Evolutionary conservation across 176 grass and related monocot genomes (phyloP).

Genomic region (Lolium rigidum): DNA sequence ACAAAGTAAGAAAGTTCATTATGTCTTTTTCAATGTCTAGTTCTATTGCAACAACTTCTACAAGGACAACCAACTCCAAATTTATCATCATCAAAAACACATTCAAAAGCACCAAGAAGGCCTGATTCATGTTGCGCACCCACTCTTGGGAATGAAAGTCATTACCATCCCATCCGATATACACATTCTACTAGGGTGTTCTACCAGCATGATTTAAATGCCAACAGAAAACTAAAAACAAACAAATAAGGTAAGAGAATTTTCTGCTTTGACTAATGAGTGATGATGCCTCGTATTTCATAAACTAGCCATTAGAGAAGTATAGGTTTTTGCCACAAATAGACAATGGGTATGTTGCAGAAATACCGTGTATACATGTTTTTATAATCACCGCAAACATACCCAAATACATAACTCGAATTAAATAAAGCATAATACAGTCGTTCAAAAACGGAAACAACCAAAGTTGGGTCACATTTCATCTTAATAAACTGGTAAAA

Average conservation of each 20-base stretch:
- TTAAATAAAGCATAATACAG: too few relatives aligned
- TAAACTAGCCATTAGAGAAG: not conserved
- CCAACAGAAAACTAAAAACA: not conserved
- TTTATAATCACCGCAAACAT: too few relatives aligned
- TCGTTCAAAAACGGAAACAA: too few relatives aligned
- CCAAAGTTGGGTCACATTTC: too few relatives aligned
- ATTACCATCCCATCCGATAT: not conserved
- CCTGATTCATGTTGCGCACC: not conserved
- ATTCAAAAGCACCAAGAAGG: not conserved
- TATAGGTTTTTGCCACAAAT: too few relatives aligned
- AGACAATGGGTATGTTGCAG: too few relatives aligned
- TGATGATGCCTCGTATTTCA: not conserved
- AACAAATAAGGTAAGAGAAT: not conserved
- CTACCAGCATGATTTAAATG: not conserved
- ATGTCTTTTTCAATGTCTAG: not conserved
- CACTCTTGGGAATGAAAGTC: not conserved
- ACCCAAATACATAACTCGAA: too few relatives aligned
- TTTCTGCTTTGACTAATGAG: not conserved
- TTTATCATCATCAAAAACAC: not conserved
- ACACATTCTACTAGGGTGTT: not conserved
- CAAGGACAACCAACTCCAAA: not conserved
- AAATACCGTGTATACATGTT: too few relatives aligned
- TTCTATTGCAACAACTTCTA: not conserved
- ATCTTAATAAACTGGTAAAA: too few relatives aligned
- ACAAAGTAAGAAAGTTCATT: not conserved